phyloP scores from a whole-genome alignment of 441 rosid genomes.

The Erodium trifolium region DNA sequence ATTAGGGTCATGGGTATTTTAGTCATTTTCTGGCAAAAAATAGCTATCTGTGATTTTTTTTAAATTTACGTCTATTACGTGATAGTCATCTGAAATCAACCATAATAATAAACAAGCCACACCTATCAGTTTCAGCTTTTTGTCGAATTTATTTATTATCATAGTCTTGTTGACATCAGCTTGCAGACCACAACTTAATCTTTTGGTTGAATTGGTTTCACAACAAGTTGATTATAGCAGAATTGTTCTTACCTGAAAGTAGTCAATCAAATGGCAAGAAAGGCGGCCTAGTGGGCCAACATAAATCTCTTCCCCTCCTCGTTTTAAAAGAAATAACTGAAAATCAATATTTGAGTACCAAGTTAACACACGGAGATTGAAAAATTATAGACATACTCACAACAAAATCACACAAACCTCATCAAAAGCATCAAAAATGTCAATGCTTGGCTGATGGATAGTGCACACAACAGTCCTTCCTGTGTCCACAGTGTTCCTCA shows the following conservation, averaged over 20 bases:
- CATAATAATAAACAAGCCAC: no score
- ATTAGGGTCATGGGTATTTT: no score
- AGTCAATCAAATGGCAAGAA: constrained; percentile 24
- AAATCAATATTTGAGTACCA: neutral
- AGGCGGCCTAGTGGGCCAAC: constrained; percentile 21
- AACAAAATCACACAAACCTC: constrained; percentile 12
- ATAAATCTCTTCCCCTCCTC: constrained; percentile 35
- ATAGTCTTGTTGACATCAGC: no score
- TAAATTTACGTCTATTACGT: no score
- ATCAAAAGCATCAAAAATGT: constrained; percentile 1
- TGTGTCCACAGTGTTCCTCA: constrained; percentile 6
- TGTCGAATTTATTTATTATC: no score
- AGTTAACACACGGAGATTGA: neutral
- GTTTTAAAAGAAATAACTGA: constrained; percentile 21
- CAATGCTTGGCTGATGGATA: constrained; percentile 4
- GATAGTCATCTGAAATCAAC: no score
- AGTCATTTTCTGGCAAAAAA: no score
- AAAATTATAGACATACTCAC: constrained; percentile 26
- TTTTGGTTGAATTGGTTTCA: no score
- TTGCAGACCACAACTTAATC: no score
- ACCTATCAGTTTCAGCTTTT: neutral
- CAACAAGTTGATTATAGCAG: neutral
- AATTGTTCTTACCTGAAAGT: constrained; percentile 23
- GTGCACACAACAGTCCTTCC: constrained; percentile 11
- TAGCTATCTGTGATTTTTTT: no score